Evolutionary conservation across 495 filamentous ascomycete species (phyloP).

Genomic region (Neurospora sp.): DNA sequence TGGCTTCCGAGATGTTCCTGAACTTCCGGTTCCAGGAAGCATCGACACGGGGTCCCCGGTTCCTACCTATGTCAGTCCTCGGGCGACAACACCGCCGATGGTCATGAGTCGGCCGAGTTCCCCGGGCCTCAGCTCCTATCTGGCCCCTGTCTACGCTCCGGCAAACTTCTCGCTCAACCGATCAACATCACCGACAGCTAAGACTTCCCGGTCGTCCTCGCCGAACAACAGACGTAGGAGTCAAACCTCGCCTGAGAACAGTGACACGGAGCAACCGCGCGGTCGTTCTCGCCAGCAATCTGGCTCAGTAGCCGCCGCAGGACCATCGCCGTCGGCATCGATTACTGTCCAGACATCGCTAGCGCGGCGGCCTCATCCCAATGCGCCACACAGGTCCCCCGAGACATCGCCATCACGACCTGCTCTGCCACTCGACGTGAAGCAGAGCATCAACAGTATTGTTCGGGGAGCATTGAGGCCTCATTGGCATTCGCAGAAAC

Average conservation of each 20-base stretch:
- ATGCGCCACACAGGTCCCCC: constrained; percentile 32
- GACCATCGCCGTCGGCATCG: background rate
- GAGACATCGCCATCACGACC: constrained; percentile 47
- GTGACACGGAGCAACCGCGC: constrained; percentile 33
- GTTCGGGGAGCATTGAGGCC: constrained; percentile 69
- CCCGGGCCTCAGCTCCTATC: constrained; percentile 55
- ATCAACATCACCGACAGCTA: constrained; percentile 21
- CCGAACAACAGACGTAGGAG: constrained; percentile 2
- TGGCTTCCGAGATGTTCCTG: constrained; percentile 39
- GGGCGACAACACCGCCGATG: constrained; percentile 63
- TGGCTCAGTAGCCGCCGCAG: background rate
- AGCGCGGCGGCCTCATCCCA: constrained; percentile 4
- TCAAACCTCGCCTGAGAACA: constrained; percentile 31
- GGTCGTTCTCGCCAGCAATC: constrained; percentile 4
- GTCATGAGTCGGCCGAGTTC: constrained; percentile 53
- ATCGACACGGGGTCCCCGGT: constrained; percentile 47
- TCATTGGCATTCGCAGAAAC: constrained; percentile 55
- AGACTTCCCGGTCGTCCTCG: constrained; percentile 26
- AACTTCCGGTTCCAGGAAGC: constrained; percentile 48
- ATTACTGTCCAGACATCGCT: background rate
- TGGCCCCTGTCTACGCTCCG: constrained; percentile 51
- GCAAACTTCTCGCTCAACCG: constrained; percentile 48
- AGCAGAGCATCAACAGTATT: constrained; percentile 72
- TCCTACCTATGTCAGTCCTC: constrained; percentile 55
- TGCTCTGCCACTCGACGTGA: constrained; percentile 57